Evolutionary conservation across 176 grass and related monocot species (phyloP).

Genomic region (Oryza meridionalis): DNA sequence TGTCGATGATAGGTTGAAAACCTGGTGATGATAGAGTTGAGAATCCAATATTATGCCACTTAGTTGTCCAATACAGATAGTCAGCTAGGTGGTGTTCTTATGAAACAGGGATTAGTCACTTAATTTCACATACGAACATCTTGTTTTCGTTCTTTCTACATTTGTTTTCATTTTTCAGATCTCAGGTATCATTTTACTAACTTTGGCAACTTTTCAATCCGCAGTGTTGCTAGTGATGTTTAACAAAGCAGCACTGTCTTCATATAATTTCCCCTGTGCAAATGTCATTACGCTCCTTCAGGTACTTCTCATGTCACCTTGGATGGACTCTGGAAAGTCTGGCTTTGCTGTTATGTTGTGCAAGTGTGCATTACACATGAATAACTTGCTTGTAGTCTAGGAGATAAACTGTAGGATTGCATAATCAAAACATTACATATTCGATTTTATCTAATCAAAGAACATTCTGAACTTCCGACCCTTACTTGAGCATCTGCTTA

Average conservation of each 20-base stretch:
- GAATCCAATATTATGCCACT: neutral
- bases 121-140: neutral
- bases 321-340: neutral
- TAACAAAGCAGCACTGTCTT: constrained; percentile 97
- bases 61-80: neutral
- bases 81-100: neutral
- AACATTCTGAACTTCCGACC: neutral
- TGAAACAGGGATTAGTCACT: neutral
- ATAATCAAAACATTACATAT: neutral
- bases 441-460: neutral
- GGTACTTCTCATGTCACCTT: constrained; percentile 58
- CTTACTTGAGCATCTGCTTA: neutral
- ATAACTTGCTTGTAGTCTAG: neutral
- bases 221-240: constrained; percentile 97
- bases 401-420: neutral
- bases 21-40: neutral
- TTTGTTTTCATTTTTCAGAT: neutral
- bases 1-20: neutral
- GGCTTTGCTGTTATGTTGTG: neutral
- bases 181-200: constrained; percentile 19
- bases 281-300: constrained; percentile 99
- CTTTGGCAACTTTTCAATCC: constrained; percentile 40
- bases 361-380: neutral
- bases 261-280: constrained; percentile 89
- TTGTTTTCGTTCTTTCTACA: constrained; percentile 11